Base-by-base conservation (phyloP, 805 yeast genomes). In the Candida namnaoensis region DNA sequence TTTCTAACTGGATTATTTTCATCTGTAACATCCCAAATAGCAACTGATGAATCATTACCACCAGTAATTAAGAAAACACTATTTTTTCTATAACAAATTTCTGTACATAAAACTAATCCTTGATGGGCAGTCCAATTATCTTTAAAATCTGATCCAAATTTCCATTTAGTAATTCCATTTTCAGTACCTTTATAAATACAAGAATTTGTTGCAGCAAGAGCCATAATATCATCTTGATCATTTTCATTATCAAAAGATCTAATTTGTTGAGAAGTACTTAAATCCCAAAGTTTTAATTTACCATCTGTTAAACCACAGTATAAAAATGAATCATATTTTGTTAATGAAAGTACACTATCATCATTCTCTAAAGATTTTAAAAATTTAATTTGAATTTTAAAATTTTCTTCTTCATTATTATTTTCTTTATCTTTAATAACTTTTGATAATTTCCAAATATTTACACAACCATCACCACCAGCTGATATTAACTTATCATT, bases 401-500 rank as follows among this genome's bases (percentile, higher is more conserved):
- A 8, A 19, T 19, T 19, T 19, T 19, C 19, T 19, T 19, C 19
- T 19, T 19, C 19, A 19, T 19, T 19, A 19, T 3, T 19, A 19
- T 19, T 19, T 19, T 19, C 3, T 19, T 19, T 3, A 19, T 19
- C 19, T 33, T 47, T 42, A 2, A 48, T 47, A 1, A 47, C 47
- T 5, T 52, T 47, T 5, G 47, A 36, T 26, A 78, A 52, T 0
- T 76, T 74, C 98, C 98, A 91, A 11, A 88, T 58, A 51, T 86
- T 86, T n/a, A 83, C 75, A 8, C 73, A 51, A 0, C 97, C 98
- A 62, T 93, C 98, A 37, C 98, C 98, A 39, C 96, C 95, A 26
- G 95, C 91, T 3, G 85, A 70, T 5, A 82, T 60, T 7, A 84
- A 54, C 9, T 65, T 57, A 34, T 71, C 72, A 5, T 60, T 50